Conservation (phyloP, 768 basidiomycete genomes). For the Leccinum disarticulatum region DNA sequence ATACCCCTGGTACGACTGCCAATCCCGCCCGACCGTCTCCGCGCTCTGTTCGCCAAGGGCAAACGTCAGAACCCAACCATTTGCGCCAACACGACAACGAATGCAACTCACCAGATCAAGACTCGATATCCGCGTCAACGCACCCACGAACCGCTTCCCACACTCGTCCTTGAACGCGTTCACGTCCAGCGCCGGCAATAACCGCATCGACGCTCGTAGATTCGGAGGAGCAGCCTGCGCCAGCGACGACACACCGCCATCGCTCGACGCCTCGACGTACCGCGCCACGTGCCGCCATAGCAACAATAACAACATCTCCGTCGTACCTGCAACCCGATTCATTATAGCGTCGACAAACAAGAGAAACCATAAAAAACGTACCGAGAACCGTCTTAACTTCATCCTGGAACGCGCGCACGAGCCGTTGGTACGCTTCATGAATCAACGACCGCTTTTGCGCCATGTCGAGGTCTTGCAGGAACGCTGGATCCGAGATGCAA, state of each 20-base stretch:
- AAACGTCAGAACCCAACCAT: background rate
- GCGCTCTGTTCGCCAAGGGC: constrained; percentile 32
- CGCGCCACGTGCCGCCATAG: constrained; percentile 79
- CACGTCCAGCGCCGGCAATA: constrained; percentile 57
- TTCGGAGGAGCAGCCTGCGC: constrained; percentile 17
- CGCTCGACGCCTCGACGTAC: constrained; percentile 43
- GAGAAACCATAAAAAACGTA: constrained; percentile 18
- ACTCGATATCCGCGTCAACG: constrained; percentile 51
- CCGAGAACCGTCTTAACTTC: constrained; percentile 58
- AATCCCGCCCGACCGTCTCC: constrained; percentile 50
- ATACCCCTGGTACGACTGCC: constrained; percentile 66
- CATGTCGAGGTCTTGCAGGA: constrained; percentile 67
- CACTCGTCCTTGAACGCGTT: constrained; percentile 58
- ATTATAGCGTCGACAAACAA: background rate
- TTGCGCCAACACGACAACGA: background rate
- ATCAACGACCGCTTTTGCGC: constrained; percentile 67
- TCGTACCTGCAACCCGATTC: constrained; percentile 43
- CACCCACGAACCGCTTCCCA: constrained; percentile 52
- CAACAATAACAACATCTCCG: constrained; percentile 78
- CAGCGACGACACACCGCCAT: constrained; percentile 15
- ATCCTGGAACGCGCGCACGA: constrained; percentile 39
- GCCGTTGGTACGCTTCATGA: constrained; percentile 56
- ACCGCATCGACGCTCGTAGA: constrained; percentile 51
- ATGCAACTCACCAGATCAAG: constrained; percentile 49
- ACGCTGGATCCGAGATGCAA: constrained; percentile 47